Evolutionary conservation across 1,284 basidiomycete species (phyloP).

Genomic region (Ceratobasidium theobromae): DNA sequence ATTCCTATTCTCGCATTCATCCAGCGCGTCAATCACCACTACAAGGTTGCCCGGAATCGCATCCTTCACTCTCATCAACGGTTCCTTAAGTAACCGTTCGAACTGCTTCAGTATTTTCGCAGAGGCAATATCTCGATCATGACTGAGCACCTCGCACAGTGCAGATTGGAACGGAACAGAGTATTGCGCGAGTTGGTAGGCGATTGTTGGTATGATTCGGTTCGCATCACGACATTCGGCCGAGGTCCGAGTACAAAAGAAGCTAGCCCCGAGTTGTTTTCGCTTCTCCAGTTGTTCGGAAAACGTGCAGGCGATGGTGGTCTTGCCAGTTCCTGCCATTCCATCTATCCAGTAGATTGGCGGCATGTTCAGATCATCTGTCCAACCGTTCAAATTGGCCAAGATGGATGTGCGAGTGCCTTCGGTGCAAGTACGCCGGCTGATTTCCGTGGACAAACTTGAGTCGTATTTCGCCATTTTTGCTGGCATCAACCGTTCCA

Average conservation of each 20-base stretch:
- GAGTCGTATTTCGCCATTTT: background rate
- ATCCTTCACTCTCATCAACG: background rate
- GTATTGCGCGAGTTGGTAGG: constrained; percentile 39
- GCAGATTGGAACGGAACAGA: background rate
- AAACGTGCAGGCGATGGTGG: constrained; percentile 39
- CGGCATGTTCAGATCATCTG: no score
- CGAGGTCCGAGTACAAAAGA: constrained; percentile 41
- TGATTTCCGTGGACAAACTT: background rate
- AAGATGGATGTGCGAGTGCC: constrained; percentile 41
- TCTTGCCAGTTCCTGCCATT: constrained; percentile 41
- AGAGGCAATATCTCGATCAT: constrained; percentile 35
- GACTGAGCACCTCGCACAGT: background rate
- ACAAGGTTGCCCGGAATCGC: background rate
- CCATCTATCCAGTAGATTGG: constrained; percentile 41
- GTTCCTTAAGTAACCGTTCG: constrained; percentile 34
- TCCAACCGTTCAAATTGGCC: constrained; percentile 38
- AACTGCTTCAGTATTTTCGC: constrained; percentile 37
- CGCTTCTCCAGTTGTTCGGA: constrained; percentile 32
- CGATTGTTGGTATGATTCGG: constrained; percentile 35
- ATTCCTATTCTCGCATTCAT: constrained; percentile 40
- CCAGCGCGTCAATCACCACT: constrained; percentile 40
- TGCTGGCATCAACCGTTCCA: background rate
- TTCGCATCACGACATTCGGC: constrained; percentile 37
- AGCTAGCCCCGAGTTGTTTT: constrained; percentile 38
- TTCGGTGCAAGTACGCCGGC: constrained; percentile 36